phyloP scores from a whole-genome alignment of 176 grass and related monocot species.

The Phyllostachys edulis region DNA sequence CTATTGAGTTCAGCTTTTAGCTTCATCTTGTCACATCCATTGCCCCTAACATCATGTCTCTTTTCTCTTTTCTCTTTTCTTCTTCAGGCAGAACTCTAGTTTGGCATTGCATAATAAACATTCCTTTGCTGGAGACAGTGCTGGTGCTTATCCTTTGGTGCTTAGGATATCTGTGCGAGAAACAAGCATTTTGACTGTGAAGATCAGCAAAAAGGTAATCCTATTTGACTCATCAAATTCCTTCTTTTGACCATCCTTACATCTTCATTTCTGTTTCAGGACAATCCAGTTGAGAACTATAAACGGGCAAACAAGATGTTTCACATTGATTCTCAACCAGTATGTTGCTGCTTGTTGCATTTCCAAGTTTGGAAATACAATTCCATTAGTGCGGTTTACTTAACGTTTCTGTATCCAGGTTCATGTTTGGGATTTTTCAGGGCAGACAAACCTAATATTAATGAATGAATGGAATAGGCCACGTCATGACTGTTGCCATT shows the following conservation, averaged over 20 bases:
- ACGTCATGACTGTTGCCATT: conserved; percentile 58
- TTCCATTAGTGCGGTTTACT: conserved; percentile 43
- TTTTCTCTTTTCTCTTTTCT: conserved; percentile 31
- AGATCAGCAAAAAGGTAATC: conserved; percentile 86
- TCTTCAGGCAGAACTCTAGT: conserved; percentile 56
- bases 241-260: conserved; percentile 25
- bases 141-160: conserved; percentile 81
- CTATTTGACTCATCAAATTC: neutral
- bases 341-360: conserved; percentile 56
- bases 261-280: conserved; percentile 58
- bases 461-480: conserved; percentile 95
- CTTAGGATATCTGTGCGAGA: conserved; percentile 84
- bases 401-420: conserved; percentile 74
- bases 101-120: conserved; percentile 53
- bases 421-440: conserved; percentile 99
- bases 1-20: neutral
- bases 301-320: conserved; percentile 95
- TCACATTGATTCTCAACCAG: conserved; percentile 74
- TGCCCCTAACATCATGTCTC: conserved; percentile 7
- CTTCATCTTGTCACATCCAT: conserved; percentile 9
- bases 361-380: conserved; percentile 41
- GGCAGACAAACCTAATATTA: conserved; percentile 92
- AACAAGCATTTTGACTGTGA: conserved; percentile 76
- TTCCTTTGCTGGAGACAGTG: conserved; percentile 44
- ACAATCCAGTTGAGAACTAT: conserved; percentile 84